These are phyloP conservation scores for Xylariaceae sp. DNA, from an alignment of 2,329 filamentous ascomycete species.

Conservation along the genomic window DNA sequence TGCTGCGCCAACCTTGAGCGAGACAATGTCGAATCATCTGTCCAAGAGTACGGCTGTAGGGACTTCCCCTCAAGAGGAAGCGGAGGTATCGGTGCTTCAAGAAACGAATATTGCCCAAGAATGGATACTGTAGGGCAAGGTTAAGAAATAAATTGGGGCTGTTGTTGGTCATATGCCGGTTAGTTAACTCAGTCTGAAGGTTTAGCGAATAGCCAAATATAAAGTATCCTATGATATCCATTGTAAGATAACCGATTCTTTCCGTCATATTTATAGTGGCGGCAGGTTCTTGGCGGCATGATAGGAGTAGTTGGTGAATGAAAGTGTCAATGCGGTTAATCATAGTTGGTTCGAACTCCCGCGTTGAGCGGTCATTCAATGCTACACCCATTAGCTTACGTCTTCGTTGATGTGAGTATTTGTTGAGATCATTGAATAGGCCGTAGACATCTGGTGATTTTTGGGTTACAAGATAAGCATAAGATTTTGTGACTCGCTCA, in stretches of 20 bases:
- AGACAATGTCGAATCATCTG: no score
- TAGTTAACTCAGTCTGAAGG: neutral
- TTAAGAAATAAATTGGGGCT: no score
- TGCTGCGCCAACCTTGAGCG: no score
- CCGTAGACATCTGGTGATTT: neutral
- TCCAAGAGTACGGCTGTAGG: no score
- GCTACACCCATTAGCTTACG: neutral
- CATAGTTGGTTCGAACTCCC: slow-evolving; percentile 6
- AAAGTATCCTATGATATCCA: slow-evolving; percentile 8
- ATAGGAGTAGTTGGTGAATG: neutral
- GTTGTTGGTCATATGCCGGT: no score
- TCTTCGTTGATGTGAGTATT: slow-evolving; percentile 7
- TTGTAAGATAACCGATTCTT: slow-evolving; percentile 1
- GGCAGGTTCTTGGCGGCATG: neutral
- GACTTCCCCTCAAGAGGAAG: no score
- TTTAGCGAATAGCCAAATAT: slow-evolving; percentile 4
- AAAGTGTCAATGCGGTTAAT: slow-evolving; percentile 2
- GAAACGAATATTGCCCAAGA: no score
- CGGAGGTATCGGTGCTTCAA: no score
- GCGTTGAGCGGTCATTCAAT: neutral
- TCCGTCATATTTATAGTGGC: no score
- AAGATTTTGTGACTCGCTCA: slow-evolving; percentile 8
- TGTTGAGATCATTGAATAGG: slow-evolving; percentile 10
- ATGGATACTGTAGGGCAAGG: no score
- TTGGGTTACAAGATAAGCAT: slow-evolving; percentile 10